Conservation (phyloP, 306 rosid species). For the Pterocarpus macrocarpus region DNA sequence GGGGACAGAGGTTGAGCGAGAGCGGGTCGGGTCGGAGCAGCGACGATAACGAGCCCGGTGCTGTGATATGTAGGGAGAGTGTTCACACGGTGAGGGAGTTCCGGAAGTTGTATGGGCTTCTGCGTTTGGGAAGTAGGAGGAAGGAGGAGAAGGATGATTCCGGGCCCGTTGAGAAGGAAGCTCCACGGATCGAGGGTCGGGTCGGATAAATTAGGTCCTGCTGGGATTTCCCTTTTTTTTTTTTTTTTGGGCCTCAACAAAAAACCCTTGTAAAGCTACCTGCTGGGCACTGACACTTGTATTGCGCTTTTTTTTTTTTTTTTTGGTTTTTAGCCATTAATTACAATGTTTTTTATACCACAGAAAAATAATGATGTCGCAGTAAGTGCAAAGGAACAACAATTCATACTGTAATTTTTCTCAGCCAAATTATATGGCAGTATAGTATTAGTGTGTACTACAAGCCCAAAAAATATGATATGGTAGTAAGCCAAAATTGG, state of each 20-base stretch:
- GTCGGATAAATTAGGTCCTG: slow-evolving; percentile 13
- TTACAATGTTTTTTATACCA: slow-evolving; percentile 13
- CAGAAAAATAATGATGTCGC: slow-evolving; percentile 20
- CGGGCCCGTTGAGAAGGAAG: slow-evolving; percentile 55
- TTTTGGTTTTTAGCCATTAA: background rate
- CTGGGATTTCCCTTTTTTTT: background rate
- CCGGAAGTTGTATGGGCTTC: slow-evolving; percentile 81
- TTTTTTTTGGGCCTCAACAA: background rate
- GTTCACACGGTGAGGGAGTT: slow-evolving; percentile 78
- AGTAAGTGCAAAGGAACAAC: background rate
- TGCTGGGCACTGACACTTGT: slow-evolving; percentile 33
- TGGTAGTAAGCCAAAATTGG: background rate
- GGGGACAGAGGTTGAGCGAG: slow-evolving; percentile 42
- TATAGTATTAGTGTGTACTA: background rate
- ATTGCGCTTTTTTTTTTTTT: background rate
- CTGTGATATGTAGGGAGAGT: slow-evolving; percentile 65
- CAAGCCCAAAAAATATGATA: slow-evolving; percentile 3
- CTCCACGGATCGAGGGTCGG: slow-evolving; percentile 40
- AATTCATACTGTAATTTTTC: background rate
- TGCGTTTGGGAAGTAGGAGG: slow-evolving; percentile 74
- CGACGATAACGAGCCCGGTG: slow-evolving; percentile 52
- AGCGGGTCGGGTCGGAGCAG: slow-evolving; percentile 66
- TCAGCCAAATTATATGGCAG: background rate
- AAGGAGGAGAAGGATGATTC: slow-evolving; percentile 60
- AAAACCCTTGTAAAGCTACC: slow-evolving; percentile 35